Conservation (phyloP, 2,329 filamentous ascomycete genomes). For the Aureobasidium lini region DNA sequence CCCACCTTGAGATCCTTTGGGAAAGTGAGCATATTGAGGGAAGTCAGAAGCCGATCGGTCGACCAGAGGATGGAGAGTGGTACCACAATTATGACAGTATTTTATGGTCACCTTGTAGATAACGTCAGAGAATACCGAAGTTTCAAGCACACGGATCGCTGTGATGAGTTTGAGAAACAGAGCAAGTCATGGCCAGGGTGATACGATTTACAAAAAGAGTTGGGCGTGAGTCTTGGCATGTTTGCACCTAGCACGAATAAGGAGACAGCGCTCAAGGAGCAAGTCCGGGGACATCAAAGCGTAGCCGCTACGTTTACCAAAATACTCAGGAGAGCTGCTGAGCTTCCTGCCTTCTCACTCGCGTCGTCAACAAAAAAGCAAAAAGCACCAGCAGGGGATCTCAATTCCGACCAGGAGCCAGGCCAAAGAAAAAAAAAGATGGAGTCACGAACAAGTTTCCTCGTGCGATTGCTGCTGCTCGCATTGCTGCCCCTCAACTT, state of each 20-base stretch:
- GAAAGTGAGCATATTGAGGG: too few relatives aligned
- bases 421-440: slow-evolving; percentile 14
- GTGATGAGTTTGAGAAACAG: neutral
- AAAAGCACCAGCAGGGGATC: neutral
- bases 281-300: too few relatives aligned
- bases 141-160: too few relatives aligned
- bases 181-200: neutral
- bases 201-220: neutral
- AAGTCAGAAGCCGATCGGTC: too few relatives aligned
- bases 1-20: too few relatives aligned
- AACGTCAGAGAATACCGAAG: too few relatives aligned
- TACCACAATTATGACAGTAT: too few relatives aligned
- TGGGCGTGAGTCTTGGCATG: neutral
- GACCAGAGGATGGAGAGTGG: too few relatives aligned
- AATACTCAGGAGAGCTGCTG: neutral
- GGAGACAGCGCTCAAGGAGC: neutral
- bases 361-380: neutral
- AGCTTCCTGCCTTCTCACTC: neutral
- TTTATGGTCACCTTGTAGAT: too few relatives aligned
- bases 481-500: slow-evolving; percentile 35
- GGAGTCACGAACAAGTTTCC: slow-evolving; percentile 17
- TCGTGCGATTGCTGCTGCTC: slow-evolving; percentile 25
- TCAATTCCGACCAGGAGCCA: neutral
- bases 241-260: neutral
- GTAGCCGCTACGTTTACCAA: slow-evolving; percentile 6